Evolutionary conservation across 1,284 basidiomycete species (phyloP).

Genomic region (Tremellales sp.): DNA sequence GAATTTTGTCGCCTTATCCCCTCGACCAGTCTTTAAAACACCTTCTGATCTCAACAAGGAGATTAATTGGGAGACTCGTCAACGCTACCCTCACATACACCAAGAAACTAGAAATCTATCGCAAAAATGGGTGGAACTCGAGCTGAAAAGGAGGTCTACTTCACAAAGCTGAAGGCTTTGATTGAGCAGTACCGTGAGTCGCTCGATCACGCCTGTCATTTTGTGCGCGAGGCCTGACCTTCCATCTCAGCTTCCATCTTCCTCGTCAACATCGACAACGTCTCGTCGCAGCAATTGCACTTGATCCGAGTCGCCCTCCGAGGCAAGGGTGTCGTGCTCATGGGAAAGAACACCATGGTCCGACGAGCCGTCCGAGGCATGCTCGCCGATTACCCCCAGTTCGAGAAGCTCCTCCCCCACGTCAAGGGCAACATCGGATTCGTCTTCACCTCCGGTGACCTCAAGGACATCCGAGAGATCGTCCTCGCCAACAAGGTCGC

Average conservation of each 20-base stretch:
- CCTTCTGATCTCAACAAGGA: conserved; percentile 45
- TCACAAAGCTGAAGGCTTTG: conserved; percentile 89
- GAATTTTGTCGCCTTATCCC: too few species aligned
- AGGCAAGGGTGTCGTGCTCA: conserved; percentile 92
- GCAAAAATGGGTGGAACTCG: conserved; percentile 84
- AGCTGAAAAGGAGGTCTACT: conserved; percentile 89
- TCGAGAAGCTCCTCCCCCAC: conserved; percentile 93
- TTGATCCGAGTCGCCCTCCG: conserved; percentile 90
- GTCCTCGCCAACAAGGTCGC: conserved; percentile 97
- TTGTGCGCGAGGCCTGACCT: background rate
- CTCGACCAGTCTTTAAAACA: conserved; percentile 48
- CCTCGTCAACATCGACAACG: conserved; percentile 99
- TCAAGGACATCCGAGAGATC: conserved; percentile 89
- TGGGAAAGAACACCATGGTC: conserved; percentile 99
- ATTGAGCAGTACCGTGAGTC: conserved; percentile 84
- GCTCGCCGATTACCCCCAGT: conserved; percentile 83
- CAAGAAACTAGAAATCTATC: conserved; percentile 20
- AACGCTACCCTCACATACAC: conserved; percentile 6
- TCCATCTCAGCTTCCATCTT: conserved; percentile 81
- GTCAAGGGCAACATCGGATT: conserved; percentile 98
- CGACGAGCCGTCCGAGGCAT: conserved; percentile 93
- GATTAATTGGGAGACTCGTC: conserved; percentile 49
- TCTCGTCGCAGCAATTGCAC: conserved; percentile 89
- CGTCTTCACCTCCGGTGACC: conserved; percentile 90
- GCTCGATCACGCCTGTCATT: too few species aligned